Evolutionary conservation across 306 rosid genomes (phyloP), one percentile per base, ranked within the genome.

Genomic region (Calophaca sinica): DNA sequence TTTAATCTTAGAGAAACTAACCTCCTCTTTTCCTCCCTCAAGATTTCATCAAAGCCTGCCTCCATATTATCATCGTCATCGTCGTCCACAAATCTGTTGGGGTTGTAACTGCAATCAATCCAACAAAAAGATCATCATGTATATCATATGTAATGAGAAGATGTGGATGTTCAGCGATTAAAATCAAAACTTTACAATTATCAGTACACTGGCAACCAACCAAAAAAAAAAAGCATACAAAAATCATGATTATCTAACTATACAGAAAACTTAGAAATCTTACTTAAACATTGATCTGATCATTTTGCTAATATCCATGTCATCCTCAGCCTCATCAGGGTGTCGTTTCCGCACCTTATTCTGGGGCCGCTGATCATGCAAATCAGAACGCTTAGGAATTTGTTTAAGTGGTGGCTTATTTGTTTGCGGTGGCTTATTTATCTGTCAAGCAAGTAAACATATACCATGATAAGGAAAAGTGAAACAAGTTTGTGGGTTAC

Each of bases 41-140:
- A 15, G 33, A 94, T 94, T 60, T 91, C 96, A 0, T 90, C 90
- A 39, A 82, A 94, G 79, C 84, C 87, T 20, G 91, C 99, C 74
- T 94, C 99, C 99, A 92, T 94, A 61, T 90, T 75, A 58, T 62
- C 80, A 45, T 88, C 97, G 0, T 90, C 96, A 3, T 88, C 91
- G 0, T 85, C 86, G 4, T 70, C 88, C 0, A 44, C 77, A 75
- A 45, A 89, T 39, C 11, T 80, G 13, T 11, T 53, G 35, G 94
- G 96, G 76, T 91, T 86, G 78, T 90, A 90, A 36, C 98, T 94
- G 86, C 76, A 79, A 72, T 75, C 5, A 26, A 54, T 20, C 13
- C 67, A 77, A 45, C 68, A 54, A 62, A 77, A 42, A 49, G 13
- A 62, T 77, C 46, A 84, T 49, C 35, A 11, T 55, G 50, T 69